Evolutionary conservation across 768 basidiomycete genomes (phyloP), one percentile per base, ranked within the genome.

Genomic region (Boletus rex-veris): DNA sequence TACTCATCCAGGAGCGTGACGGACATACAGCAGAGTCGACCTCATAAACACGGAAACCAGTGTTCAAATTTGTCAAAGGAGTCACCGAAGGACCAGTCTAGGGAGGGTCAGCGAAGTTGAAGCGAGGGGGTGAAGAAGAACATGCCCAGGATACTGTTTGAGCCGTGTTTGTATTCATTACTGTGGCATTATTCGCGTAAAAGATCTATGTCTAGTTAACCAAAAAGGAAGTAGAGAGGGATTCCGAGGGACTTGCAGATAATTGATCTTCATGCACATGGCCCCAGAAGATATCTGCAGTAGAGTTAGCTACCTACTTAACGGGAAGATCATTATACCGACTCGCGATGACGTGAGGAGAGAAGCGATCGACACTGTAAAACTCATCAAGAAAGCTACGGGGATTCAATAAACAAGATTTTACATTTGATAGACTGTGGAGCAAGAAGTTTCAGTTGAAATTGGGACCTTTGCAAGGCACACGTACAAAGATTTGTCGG

Each of bases 291-390:
- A 89, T 81, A 58, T 80, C 86, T 84, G 50, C 37, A 47, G 38
- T 26, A 45, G 48, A 47, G 52, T 58, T 61, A 57, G 54, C 53
- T 39, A 57, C 16, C 18, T 45, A 8, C 39, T 39, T 21, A 31
- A 2, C 26, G n/a, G 9, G 16, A 16, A 45, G 2, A 26, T 36
- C 21, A 28, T 14, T n/a, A 11, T 40, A 76, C 84, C 40, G 49
- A 86, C 84, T 85, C 41, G 86, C 84, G 56, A 89, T 85, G 50
- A 88, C 86, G 60, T 89, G 87, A 30, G 86, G 86, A 8, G 86
- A 84, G 68, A 77, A 89, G n/a, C 86, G 84, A 60, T 89, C 86
- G 51, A 89, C 82, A 50, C 86, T 88, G 47, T 39, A 33, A 40
- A 50, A 7, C 24, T 48, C 19, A 33, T 52, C 35, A 57, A 40